Conservation (phyloP, 2,329 filamentous ascomycete genomes). For the Cyclaneusma minus region DNA sequence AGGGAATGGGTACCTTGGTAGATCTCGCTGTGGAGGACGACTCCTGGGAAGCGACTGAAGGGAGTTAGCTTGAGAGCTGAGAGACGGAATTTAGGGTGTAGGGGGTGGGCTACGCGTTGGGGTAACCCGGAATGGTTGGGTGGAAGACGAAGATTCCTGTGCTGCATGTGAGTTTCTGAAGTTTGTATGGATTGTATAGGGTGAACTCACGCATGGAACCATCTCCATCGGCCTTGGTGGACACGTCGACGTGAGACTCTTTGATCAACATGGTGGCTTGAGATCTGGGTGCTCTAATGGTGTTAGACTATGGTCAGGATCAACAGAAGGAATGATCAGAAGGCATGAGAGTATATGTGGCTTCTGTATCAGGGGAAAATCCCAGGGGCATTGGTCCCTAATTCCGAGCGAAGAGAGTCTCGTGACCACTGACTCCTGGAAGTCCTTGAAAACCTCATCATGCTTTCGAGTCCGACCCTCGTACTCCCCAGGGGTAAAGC, state of each 20-base stretch:
- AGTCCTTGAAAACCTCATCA: too few species aligned
- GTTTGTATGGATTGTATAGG: slow-evolving; percentile 3
- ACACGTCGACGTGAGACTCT: slow-evolving; percentile 42
- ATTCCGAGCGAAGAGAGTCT: too few species aligned
- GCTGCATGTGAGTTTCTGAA: slow-evolving; percentile 2
- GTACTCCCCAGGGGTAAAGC: too few species aligned
- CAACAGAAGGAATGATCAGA: too few species aligned
- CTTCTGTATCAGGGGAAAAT: too few species aligned
- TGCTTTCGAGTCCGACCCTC: too few species aligned
- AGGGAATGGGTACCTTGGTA: slow-evolving; percentile 57
- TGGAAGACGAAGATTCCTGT: slow-evolving; percentile 86
- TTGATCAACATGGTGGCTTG: slow-evolving; percentile 38
- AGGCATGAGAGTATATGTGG: too few species aligned
- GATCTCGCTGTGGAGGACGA: slow-evolving; percentile 84
- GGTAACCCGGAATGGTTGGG: slow-evolving; percentile 70
- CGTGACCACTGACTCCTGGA: too few species aligned
- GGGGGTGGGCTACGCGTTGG: slow-evolving; percentile 48
- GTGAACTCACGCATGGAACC: slow-evolving; percentile 32
- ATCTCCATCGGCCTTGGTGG: slow-evolving; percentile 38
- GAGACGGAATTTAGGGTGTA: slow-evolving; percentile 3
- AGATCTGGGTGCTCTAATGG: too few species aligned
- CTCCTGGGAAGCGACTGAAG: slow-evolving; percentile 59
- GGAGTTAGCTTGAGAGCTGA: too few species aligned
- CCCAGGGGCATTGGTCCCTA: too few species aligned
- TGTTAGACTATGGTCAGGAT: too few species aligned